A percentile compares a stretch with the other conserved stretches of the same genome.
phyloP scores from a whole-genome alignment of 2,329 filamentous ascomycete species.

The Diaporthe humulicola region DNA sequence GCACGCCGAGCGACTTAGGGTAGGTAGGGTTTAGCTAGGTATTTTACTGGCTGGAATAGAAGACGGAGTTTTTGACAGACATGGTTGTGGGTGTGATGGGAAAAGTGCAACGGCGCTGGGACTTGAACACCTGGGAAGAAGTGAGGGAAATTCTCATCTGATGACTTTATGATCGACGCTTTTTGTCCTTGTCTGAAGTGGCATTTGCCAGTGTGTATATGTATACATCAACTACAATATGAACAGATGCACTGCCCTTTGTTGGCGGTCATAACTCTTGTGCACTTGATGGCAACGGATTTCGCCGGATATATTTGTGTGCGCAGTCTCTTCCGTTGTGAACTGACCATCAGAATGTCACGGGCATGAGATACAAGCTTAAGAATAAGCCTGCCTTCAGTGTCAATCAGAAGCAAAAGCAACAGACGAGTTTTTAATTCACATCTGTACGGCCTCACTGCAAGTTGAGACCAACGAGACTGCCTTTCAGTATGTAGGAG shows the following conservation, averaged over 20 bases:
- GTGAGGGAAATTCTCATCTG: neutral
- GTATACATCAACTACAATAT: constrained; percentile 18
- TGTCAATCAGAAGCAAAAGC: neutral
- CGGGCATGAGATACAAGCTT: too few relatives aligned
- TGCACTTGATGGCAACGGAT: neutral
- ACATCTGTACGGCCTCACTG: too few relatives aligned
- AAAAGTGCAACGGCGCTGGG: constrained; percentile 3
- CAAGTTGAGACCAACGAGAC: too few relatives aligned
- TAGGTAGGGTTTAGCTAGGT: neutral
- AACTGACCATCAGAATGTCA: too few relatives aligned
- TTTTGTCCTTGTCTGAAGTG: neutral
- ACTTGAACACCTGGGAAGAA: neutral
- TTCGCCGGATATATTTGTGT: neutral
- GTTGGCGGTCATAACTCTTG: neutral
- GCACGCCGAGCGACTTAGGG: constrained; percentile 7
- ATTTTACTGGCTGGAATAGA: constrained; percentile 18
- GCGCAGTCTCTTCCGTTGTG: neutral
- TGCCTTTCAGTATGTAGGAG: too few relatives aligned
- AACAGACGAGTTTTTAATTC: too few relatives aligned
- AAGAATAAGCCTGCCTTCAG: neutral
- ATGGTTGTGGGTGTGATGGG: neutral
- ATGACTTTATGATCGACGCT: constrained; percentile 6
- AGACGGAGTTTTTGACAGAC: neutral
- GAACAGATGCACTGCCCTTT: neutral
- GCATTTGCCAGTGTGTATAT: constrained; percentile 21